Base-by-base conservation (phyloP, 2,329 filamentous ascomycete species). In the Madurella fahalii region DNA sequence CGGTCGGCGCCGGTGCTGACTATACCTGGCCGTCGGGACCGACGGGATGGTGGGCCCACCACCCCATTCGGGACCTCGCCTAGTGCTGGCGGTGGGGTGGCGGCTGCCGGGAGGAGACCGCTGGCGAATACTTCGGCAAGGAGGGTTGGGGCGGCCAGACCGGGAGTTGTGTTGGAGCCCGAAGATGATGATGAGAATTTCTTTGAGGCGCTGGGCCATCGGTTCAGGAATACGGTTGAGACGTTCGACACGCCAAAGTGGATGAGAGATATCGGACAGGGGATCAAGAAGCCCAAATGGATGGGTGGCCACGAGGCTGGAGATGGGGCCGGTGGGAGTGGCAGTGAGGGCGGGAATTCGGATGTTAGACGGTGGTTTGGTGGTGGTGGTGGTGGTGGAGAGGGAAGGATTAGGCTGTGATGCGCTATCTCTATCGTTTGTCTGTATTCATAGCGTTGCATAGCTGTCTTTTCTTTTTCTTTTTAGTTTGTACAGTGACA, bases 161-260 rank as follows among this genome's bases (percentile, higher is more conserved):
- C 39, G 4, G 25, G 34, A 9, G 40, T 39, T 11, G 42, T 16
- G 39, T 30, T 54, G 34, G 47, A 65, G 50, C 63, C 64, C 17
- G 80, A 82, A n/a, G 78, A 82, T 1, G 86, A 89, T 32, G 85
- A 91, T 13, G 89, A 90, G 52, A 90, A 86, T 61, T 90, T 96
- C 69, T 91, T 97, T 66, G 82, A 89, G 61, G 86, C 87, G 34
- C 84, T 97, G 58, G 85, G 89, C 0, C 89, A 95, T 67, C 81
- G 93, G 37, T 85, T 99, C 63, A 89, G 86, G 71, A 99, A 99
- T 66, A 97, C 94, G 0, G 83, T 97, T 50, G 93, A 97, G 58
- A 87, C 84, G 0, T 80, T 90, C 2, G 87, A 91, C 50, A 80
- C 86, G 31, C 93, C 94, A 0, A 85, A 85, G 60, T 97, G 92